phyloP scores from a whole-genome alignment of 257 asterid species.

The Fraxinus pennsylvanica region DNA sequence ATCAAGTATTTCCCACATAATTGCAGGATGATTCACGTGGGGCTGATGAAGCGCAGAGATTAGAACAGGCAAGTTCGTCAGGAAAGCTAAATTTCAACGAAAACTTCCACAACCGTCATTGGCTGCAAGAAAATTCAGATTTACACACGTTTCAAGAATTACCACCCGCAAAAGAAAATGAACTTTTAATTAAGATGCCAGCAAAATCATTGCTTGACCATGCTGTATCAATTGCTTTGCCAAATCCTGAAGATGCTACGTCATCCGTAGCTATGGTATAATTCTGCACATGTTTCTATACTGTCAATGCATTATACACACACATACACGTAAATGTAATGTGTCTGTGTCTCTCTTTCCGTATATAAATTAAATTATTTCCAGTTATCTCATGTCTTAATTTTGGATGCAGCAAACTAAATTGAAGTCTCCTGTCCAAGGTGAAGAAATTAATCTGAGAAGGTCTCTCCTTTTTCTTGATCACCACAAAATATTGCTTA shows the following conservation, averaged over 20 bases:
- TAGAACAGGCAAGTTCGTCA: slow-evolving; percentile 27
- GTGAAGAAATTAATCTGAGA: slow-evolving; percentile 22
- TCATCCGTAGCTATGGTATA: slow-evolving; percentile 28
- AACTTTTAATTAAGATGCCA: slow-evolving; percentile 26
- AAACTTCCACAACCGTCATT: slow-evolving; percentile 8
- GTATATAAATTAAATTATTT: background rate
- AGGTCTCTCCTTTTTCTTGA: background rate
- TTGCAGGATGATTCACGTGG: slow-evolving; percentile 32
- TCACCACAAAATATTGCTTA: slow-evolving; percentile 3
- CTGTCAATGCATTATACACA: background rate
- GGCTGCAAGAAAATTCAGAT: slow-evolving; percentile 25
- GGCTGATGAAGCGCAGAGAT: slow-evolving; percentile 30
- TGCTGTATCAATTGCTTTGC: slow-evolving; percentile 19
- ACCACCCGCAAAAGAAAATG: slow-evolving; percentile 28
- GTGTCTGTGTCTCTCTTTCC: too few species aligned
- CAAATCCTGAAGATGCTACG: slow-evolving; percentile 22
- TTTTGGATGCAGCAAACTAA: slow-evolving; percentile 43
- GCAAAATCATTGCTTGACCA: slow-evolving; percentile 32
- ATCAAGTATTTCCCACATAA: slow-evolving; percentile 18
- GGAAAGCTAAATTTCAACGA: slow-evolving; percentile 22
- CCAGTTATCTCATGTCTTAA: slow-evolving; percentile 16
- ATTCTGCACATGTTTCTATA: background rate
- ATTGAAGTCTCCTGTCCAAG: slow-evolving; percentile 37
- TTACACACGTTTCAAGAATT: slow-evolving; percentile 12
- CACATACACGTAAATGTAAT: too few species aligned